Percentiles rank a stretch among this genome's conserved stretches.
These are phyloP conservation scores for Ottelia alismoides DNA, from an alignment of 106 monocot genomes.

Conservation along the genomic window DNA sequence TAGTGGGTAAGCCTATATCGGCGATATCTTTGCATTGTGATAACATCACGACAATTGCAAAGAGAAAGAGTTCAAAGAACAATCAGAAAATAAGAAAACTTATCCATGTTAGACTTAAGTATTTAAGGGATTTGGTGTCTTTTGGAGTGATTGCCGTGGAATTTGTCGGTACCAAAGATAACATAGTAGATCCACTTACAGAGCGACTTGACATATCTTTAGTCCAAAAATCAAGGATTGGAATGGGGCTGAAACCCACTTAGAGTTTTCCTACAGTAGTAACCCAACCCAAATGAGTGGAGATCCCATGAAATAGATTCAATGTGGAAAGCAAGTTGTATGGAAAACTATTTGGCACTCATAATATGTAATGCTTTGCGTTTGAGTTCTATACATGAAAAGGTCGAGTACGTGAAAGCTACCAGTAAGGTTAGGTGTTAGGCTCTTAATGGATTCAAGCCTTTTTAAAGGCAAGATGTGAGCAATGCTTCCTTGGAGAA, in stretches of 20 bases:
- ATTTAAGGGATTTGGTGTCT: neutral
- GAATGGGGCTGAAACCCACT: slow-evolving; percentile 1
- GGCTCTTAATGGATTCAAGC: too few relatives aligned
- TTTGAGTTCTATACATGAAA: too few relatives aligned
- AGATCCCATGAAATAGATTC: slow-evolving; percentile 1
- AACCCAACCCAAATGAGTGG: slow-evolving; percentile 2
- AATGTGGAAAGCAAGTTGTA: slow-evolving; percentile 3
- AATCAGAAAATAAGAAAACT: neutral
- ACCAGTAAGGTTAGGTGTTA: too few relatives aligned
- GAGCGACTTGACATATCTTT: neutral
- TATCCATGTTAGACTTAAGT: too few relatives aligned
- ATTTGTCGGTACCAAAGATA: slow-evolving; percentile 3
- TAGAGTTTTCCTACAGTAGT: neutral
- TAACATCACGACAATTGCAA: neutral
- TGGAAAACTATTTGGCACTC: too few relatives aligned
- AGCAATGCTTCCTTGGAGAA: too few relatives aligned
- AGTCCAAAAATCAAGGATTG: neutral
- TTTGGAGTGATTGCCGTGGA: neutral
- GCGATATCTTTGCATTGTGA: neutral
- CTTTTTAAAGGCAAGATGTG: too few relatives aligned
- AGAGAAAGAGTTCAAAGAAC: neutral
- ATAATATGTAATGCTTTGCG: too few relatives aligned
- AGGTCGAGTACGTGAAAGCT: too few relatives aligned
- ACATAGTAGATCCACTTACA: neutral
- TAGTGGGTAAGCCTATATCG: neutral